phyloP scores from a whole-genome alignment of 176 grass and related monocot species.

The Tillandsia leiboldiana region DNA sequence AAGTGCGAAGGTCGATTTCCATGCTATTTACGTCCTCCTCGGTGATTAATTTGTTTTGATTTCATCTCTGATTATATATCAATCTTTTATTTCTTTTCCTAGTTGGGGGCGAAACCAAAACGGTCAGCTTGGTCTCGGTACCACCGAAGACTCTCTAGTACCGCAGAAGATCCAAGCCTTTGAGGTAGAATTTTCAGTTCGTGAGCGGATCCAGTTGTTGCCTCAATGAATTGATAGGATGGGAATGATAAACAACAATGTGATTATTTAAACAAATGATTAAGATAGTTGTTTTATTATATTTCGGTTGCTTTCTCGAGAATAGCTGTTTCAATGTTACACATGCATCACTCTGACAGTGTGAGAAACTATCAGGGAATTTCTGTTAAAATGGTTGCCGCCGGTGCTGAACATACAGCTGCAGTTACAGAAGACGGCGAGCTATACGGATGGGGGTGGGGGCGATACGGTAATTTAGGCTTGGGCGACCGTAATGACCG shows the following conservation, averaged over 20 bases:
- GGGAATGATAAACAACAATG: background rate
- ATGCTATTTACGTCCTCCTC: too few species aligned
- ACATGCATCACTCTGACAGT: slow-evolving; percentile 17
- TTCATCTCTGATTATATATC: slow-evolving; percentile 12
- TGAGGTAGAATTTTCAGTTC: slow-evolving; percentile 35
- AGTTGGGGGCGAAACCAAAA: slow-evolving; percentile 99
- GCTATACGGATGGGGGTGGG: slow-evolving; percentile 99
- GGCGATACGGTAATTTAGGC: slow-evolving; percentile 94
- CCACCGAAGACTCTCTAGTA: slow-evolving; percentile 80
- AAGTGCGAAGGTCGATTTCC: slow-evolving; percentile 67
- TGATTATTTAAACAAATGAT: background rate
- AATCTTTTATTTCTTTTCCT: slow-evolving; percentile 5
- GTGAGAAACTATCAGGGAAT: slow-evolving; percentile 44
- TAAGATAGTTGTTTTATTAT: too few species aligned
- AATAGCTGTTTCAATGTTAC: background rate
- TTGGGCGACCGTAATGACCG: slow-evolving; percentile 92
- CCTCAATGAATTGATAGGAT: background rate
- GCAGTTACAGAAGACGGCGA: slow-evolving; percentile 94
- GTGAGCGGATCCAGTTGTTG: background rate
- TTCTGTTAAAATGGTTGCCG: slow-evolving; percentile 93
- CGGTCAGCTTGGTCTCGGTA: slow-evolving; percentile 93
- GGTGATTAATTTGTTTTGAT: too few species aligned
- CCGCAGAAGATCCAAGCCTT: slow-evolving; percentile 96
- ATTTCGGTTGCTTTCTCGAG: too few species aligned
- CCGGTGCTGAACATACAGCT: slow-evolving; percentile 93